These are phyloP conservation scores for Urochloa ruziziensis DNA, from an alignment of 176 grass and related monocot genomes.

Conservation along the genomic window DNA sequence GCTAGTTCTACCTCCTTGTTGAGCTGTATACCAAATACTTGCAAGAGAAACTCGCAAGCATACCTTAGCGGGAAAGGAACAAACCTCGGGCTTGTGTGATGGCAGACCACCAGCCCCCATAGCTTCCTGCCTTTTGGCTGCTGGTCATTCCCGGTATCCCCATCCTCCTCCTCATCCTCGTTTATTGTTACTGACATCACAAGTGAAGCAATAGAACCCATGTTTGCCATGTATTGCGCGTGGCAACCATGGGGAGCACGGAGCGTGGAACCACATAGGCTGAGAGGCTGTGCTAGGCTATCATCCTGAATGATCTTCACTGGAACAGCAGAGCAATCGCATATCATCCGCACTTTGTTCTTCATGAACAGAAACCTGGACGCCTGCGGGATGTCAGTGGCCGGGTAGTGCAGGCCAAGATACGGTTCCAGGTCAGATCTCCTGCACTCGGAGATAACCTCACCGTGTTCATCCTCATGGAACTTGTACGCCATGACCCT, in stretches of 20 bases:
- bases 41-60: conserved; percentile 93
- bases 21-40: conserved; percentile 89
- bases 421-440: conserved; percentile 87
- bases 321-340: conserved; percentile 58
- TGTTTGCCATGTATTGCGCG: conserved; percentile 95
- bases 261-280: conserved; percentile 77
- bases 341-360: conserved; percentile 96
- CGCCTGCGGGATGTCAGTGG: conserved; percentile 88
- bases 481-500: conserved; percentile 98
- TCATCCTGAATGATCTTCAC: conserved; percentile 82
- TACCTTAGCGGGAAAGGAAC: conserved; percentile 92
- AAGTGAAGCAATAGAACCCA: conserved; percentile 85
- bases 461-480: conserved; percentile 92
- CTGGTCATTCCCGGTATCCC: conserved; percentile 34
- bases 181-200: conserved; percentile 92
- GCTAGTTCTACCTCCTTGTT: conserved; percentile 87
- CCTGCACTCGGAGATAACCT: conserved; percentile 90
- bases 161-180: conserved; percentile 68
- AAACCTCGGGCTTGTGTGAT: conserved; percentile 80
- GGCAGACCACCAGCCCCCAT: conserved; percentile 91
- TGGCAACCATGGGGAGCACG: conserved; percentile 89
- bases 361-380: conserved; percentile 97
- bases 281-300: conserved; percentile 61
- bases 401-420: conserved; percentile 93
- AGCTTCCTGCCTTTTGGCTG: conserved; percentile 69